Base-by-base conservation (phyloP, 805 yeast species). In the Saturnispora sekii region DNA sequence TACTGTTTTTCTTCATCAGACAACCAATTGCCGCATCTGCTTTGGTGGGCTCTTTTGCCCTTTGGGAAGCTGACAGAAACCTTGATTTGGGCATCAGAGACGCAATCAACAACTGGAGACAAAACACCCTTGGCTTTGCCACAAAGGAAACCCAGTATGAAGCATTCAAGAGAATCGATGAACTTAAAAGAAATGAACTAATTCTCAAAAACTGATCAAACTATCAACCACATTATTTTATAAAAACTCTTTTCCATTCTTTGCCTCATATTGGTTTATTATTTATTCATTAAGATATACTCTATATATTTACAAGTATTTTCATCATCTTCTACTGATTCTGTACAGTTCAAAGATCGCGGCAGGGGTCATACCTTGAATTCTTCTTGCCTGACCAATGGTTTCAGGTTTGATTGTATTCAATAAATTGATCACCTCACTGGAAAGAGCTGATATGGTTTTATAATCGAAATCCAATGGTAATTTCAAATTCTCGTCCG, bases 361-460 rank as follows among this genome's bases (percentile, higher is more conserved):
- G 0, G 96, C 90, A 0, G 97, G 96, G 0, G 97, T 90, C 2
- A 93, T 79, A 1, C 98, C 97, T 56, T 93, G 95, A 10, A 90
- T 83, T 53, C 97, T 71, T 59, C 95, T 73, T 0, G 97, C 97
- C 60, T 93, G 97, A 0, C 97, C 97, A 38, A 93, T 77, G 0
- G 97, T 93, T 44, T 77, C 76, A 0, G 98, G 98, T 49, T 84
- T 81, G 12, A 86, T 78, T 10, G 72, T 70, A 54, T 86, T 84
- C 44, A 93, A 67, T 10, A 84, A 64, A 14, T 67, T 69, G 46
- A 83, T 75, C 28, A 80, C 89, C 57, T 90, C 97, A 21, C 75
- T 70, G 2, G 95, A 84, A n/a, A 90, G 63, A 0, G 85, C 76
- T 14, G 76, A 70, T 41, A 81, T 53, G 11, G 67, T 57, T 10